phyloP scores from a whole-genome alignment of 805 yeast genomes.

The Kazachstania martiniae region DNA sequence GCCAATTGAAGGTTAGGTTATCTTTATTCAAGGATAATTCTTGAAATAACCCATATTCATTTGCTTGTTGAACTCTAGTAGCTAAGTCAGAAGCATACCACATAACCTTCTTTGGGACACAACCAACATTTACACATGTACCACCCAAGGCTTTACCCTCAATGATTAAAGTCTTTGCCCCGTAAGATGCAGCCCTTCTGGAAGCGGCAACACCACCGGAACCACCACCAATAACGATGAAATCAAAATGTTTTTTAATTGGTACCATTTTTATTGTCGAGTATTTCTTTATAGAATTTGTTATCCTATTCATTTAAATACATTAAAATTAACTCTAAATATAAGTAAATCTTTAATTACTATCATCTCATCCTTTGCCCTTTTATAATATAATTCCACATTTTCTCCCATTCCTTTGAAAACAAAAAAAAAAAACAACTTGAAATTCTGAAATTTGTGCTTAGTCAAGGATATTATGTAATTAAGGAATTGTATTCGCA shows the following conservation, averaged over 20 bases:
- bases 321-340: neutral
- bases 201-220: constrained; percentile 99
- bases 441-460: too few relatives aligned
- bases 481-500: too few relatives aligned
- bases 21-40: constrained; percentile 40
- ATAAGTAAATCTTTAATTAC: too few relatives aligned
- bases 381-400: too few relatives aligned
- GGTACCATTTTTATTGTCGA: constrained; percentile 44
- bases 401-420: too few relatives aligned
- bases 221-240: constrained; percentile 96
- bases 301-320: too few relatives aligned
- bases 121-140: constrained; percentile 97
- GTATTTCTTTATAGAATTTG: too few relatives aligned
- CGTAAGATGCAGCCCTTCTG: constrained; percentile 89
- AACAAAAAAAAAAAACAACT: too few relatives aligned
- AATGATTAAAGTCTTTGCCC: constrained; percentile 75
- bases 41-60: constrained; percentile 70
- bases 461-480: too few relatives aligned
- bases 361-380: too few relatives aligned
- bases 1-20: constrained; percentile 69
- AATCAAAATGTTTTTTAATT: constrained; percentile 59
- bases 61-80: constrained; percentile 57
- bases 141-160: constrained; percentile 88
- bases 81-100: constrained; percentile 96
- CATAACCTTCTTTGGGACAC: constrained; percentile 98